Base-by-base conservation (phyloP, 306 rosid genomes). In the Vigna hirtella region DNA sequence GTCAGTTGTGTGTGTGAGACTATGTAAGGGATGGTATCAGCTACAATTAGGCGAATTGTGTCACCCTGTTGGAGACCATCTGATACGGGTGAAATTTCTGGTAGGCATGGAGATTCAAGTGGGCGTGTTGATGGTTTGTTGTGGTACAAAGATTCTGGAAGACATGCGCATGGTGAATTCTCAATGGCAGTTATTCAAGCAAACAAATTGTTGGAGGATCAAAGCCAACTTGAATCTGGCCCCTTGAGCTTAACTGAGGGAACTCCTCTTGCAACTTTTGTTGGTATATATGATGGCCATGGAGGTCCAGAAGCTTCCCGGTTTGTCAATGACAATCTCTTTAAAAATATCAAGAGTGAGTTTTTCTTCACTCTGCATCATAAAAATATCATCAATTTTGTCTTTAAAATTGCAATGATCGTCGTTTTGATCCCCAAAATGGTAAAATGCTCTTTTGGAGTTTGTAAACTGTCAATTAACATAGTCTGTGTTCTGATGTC, bases 111-210 rank as follows among this genome's bases (percentile, higher is more conserved):
- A 55, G 98, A 93, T 36, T 72, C 75, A 11, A 77, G 68, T 84
- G 99, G 98, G 34, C 87, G 94, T 55, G 73, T 72, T 30, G 84
- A 89, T 66, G 99, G 99, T 64, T 83, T 96, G 62, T 75, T 90
- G 67, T 96, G 99, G 99, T 84, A 87, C 66, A 96, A 93, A 80
- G 98, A 93, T 85, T 84, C 45, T 0, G 99, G 98, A 51, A 87
- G 77, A 53, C 99, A 96, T 51, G 72, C 82, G 1, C 82, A 77
- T 63, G 99, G 99, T 0, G 99, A 96, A 15, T 96, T 86, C 88
- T 96, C 99, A 0, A 96, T 96, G 99, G 97, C 99, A 2, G 98
- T 96, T 30, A 79, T 96, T 88, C 99, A 96, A 82, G 99, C 99
- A 72, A 96, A 96, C 79, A 86, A 83, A 75, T 82, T 88, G 85